phyloP scores from a whole-genome alignment of 176 grass and related monocot genomes.

The Microstegium vimineum region DNA sequence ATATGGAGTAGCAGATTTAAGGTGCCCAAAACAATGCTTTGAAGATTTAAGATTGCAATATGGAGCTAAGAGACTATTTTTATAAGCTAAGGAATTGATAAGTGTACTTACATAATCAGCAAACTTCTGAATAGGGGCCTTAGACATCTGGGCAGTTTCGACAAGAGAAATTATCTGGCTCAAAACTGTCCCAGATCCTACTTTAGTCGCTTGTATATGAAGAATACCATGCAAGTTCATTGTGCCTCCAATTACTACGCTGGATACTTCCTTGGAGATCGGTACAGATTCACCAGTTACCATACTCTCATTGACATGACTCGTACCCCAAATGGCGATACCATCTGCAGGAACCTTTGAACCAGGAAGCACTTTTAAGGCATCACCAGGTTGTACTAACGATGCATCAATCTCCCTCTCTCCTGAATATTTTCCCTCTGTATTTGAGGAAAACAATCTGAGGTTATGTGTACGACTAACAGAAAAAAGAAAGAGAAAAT shows the following conservation, averaged over 20 bases:
- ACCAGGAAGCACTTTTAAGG: constrained; percentile 78
- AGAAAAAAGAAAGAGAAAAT: background rate
- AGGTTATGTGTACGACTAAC: constrained; percentile 7
- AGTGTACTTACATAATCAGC: constrained; percentile 70
- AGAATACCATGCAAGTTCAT: constrained; percentile 75
- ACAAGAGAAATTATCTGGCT: constrained; percentile 85
- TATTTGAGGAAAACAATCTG: constrained; percentile 6
- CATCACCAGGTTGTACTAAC: constrained; percentile 67
- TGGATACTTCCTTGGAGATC: constrained; percentile 54
- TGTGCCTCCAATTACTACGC: constrained; percentile 78
- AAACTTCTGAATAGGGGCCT: constrained; percentile 88
- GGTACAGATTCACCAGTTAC: constrained; percentile 82
- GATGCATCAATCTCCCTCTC: constrained; percentile 69
- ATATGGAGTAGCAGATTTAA: background rate
- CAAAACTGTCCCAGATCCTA: constrained; percentile 69
- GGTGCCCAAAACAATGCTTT: constrained; percentile 1
- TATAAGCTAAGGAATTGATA: background rate
- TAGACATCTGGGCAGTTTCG: constrained; percentile 85
- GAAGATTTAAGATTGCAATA: background rate
- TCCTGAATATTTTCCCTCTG: constrained; percentile 51
- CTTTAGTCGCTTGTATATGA: constrained; percentile 70
- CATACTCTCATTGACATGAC: constrained; percentile 85
- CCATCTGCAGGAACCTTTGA: constrained; percentile 81
- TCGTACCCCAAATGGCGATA: constrained; percentile 61
- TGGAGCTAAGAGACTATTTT: background rate